Conservation (phyloP, 768 basidiomycete genomes). For the Rhodotorula babjevae region DNA sequence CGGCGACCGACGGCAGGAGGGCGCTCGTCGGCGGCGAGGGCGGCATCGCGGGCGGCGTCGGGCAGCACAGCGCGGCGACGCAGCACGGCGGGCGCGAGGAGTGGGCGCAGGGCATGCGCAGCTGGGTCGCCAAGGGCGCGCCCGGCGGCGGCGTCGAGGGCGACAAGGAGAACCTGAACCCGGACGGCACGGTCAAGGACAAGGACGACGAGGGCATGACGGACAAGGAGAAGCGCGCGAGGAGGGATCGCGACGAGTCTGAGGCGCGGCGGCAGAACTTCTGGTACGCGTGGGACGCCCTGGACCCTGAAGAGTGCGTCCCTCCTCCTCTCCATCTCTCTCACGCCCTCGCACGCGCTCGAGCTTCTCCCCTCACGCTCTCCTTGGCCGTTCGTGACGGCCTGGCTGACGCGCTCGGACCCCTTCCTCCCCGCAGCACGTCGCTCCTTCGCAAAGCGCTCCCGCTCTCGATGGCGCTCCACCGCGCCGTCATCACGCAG, state of each 20-base stretch:
- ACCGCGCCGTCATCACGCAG: constrained; percentile 86
- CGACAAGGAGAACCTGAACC: constrained; percentile 45
- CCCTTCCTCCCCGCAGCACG: constrained; percentile 47
- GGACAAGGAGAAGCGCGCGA: constrained; percentile 42
- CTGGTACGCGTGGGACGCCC: constrained; percentile 89
- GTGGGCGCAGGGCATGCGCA: constrained; percentile 56
- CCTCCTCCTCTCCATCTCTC: background rate
- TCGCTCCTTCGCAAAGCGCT: constrained; percentile 68
- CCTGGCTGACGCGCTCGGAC: too few species aligned
- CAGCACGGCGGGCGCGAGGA: constrained; percentile 44
- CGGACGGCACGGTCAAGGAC: constrained; percentile 31
- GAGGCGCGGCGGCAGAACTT: constrained; percentile 88
- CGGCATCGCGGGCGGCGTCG: background rate
- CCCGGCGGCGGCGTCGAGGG: constrained; percentile 43
- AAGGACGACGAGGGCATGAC: constrained; percentile 70
- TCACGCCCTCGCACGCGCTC: background rate
- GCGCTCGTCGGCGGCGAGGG: constrained; percentile 72
- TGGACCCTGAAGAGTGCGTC: constrained; percentile 67
- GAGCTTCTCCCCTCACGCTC: too few species aligned
- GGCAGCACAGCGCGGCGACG: constrained; percentile 33
- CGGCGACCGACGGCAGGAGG: constrained; percentile 49
- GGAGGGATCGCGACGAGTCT: constrained; percentile 51
- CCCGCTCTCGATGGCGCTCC: constrained; percentile 80
- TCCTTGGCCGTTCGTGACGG: too few species aligned
- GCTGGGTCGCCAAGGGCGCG: constrained; percentile 62